Evolutionary conservation across 2,329 filamentous ascomycete species (phyloP).

Genomic region (Sclerotiophoma versabilis): DNA sequence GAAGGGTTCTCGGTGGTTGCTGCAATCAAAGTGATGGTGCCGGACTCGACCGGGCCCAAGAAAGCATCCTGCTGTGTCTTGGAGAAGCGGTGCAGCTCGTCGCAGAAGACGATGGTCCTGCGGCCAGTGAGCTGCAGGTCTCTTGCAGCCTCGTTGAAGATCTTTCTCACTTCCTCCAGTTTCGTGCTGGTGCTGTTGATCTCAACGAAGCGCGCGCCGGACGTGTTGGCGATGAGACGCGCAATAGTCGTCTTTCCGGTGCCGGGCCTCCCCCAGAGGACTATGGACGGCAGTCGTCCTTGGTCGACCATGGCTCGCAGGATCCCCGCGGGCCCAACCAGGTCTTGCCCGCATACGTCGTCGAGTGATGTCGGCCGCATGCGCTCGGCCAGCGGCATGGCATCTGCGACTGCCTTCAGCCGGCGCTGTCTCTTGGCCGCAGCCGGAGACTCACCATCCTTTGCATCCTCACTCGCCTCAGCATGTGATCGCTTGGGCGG

Average conservation of each 20-base stretch:
- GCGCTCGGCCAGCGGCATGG: constrained; percentile 87
- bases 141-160: constrained; percentile 83
- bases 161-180: constrained; percentile 88
- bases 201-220: constrained; percentile 82
- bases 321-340: constrained; percentile 85
- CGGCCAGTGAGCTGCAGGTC: constrained; percentile 82
- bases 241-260: constrained; percentile 93
- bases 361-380: constrained; percentile 88
- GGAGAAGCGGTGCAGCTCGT: constrained; percentile 92
- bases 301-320: constrained; percentile 85
- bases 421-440: constrained; percentile 62
- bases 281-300: constrained; percentile 90
- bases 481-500: constrained; percentile 41
- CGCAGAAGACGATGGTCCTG: constrained; percentile 96
- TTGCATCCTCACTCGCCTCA: constrained; percentile 22
- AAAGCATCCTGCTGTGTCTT: constrained; percentile 97
- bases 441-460: constrained; percentile 27
- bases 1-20: constrained; percentile 97
- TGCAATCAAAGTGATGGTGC: constrained; percentile 88
- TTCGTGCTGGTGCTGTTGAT: constrained; percentile 92
- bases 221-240: constrained; percentile 82
- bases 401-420: constrained; percentile 67
- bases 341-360: constrained; percentile 87
- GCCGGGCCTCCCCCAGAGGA: constrained; percentile 85
- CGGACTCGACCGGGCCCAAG: constrained; percentile 87